Conservation (phyloP, 176 grass and related monocot species). For the Phoenix roebelenii region DNA sequence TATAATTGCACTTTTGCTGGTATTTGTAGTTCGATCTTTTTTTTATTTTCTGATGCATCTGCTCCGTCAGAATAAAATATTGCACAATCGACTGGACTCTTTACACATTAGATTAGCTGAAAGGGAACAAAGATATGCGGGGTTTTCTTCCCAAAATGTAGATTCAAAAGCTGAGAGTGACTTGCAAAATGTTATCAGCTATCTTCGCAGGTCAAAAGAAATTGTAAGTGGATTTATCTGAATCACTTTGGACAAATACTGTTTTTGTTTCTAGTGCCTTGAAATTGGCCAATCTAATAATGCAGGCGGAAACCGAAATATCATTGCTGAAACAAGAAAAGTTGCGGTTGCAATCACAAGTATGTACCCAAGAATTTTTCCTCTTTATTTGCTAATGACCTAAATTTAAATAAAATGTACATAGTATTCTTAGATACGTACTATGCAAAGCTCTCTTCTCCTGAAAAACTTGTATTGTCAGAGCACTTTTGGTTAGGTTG, state of each 20-base stretch:
- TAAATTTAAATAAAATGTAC: background rate
- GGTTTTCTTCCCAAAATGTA: constrained; percentile 37
- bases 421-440: too few species aligned
- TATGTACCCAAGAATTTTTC: constrained; percentile 25
- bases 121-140: constrained; percentile 52
- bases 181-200: constrained; percentile 69
- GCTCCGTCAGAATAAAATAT: constrained; percentile 69
- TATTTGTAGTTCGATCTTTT: too few species aligned
- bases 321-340: constrained; percentile 93
- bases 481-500: too few species aligned
- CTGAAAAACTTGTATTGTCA: too few species aligned
- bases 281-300: background rate
- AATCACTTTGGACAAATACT: too few species aligned
- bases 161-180: constrained; percentile 67
- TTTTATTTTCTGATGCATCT: too few species aligned
- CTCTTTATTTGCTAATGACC: background rate
- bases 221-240: constrained; percentile 53
- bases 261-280: too few species aligned
- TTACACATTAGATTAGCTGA: constrained; percentile 85
- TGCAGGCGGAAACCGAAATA: constrained; percentile 95
- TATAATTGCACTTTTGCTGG: background rate
- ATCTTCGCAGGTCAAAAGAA: constrained; percentile 89
- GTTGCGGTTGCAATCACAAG: constrained; percentile 69
- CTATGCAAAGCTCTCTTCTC: too few species aligned
- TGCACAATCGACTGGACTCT: constrained; percentile 68